Base-by-base conservation (phyloP, 345 rosid genomes). In the Pistacia atlantica region DNA sequence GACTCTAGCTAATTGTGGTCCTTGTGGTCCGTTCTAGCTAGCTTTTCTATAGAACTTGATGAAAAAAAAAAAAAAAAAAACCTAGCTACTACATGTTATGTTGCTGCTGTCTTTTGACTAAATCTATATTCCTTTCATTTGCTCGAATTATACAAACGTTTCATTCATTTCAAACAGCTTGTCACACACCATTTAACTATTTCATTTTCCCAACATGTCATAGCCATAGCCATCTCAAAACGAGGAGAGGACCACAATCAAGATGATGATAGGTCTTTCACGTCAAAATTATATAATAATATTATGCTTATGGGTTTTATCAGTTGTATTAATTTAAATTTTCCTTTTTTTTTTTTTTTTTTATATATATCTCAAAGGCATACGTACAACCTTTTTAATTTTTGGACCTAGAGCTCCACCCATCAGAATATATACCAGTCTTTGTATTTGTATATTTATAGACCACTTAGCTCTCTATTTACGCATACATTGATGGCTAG, bases 91-190 rank as follows among this genome's bases (percentile, higher is more conserved):
- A 42, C 9, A 42, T 42, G 46, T 42, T 5, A 3, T 12, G 57
- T 8, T 25, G 22, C 18, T 68, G n/a, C 5, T 68, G 58, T 49
- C 59, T 1, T 7, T 51, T 51, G 72, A 16, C 42, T 0, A 51
- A 48, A 68, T 6, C 59, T 14, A 49, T 51, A 68, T 68, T 68
- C 13, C 14, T 49, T 68, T 51, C n/a, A 25, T 7, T 28, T 49
- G 58, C 42, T 49, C 38, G 42, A 51, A 68, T 11, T 6, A 8
- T 14, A 49, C 0, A 31, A 31, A 31, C 3, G 2, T 31, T 31
- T 31, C 0, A 49, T 49, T 68, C 72, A 28, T 51, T 49, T 51
- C 72, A 49, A 31, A 31, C 9, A 68, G 72, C 72, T 68, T 51
- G 72, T 68, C 72, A 67, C 8, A 25, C 42, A 52, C 35, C 33